phyloP scores from a whole-genome alignment of 306 rosid genomes.

The Cucurbita ficifolia region DNA sequence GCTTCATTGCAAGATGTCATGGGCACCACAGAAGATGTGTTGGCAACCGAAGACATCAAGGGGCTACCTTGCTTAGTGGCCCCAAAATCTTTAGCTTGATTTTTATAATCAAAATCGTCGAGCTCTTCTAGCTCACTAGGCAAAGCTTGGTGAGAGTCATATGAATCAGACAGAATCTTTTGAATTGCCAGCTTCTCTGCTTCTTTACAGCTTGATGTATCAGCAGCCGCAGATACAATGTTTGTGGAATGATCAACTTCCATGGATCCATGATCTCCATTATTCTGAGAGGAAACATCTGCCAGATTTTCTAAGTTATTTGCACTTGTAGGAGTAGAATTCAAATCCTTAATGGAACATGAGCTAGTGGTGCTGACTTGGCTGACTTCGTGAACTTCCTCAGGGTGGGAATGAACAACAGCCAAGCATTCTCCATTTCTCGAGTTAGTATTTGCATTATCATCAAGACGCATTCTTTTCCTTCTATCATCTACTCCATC shows the following conservation, averaged over 20 bases:
- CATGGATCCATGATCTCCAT: conserved; percentile 24
- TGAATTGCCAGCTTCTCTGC: conserved; percentile 60
- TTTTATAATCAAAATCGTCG: conserved; percentile 28
- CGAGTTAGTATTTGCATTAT: conserved; percentile 22
- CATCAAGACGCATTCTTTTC: conserved; percentile 59
- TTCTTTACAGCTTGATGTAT: conserved; percentile 37
- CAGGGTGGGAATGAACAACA: conserved; percentile 12
- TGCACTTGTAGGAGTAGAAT: neutral
- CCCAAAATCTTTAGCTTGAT: conserved; percentile 32
- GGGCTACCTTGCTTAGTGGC: conserved; percentile 15
- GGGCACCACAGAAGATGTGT: conserved; percentile 16
- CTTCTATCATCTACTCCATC: conserved; percentile 31
- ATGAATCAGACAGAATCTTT: conserved; percentile 50
- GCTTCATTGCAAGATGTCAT: conserved; percentile 22
- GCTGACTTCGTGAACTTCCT: conserved; percentile 35
- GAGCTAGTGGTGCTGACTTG: conserved; percentile 29
- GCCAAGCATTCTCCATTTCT: conserved; percentile 25
- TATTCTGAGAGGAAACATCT: conserved; percentile 27
- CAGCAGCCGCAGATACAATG: conserved; percentile 11
- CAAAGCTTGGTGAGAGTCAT: conserved; percentile 32
- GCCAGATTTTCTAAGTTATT: conserved; percentile 18
- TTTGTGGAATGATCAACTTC: conserved; percentile 14
- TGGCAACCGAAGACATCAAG: conserved; percentile 22
- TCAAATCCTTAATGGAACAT: conserved; percentile 23
- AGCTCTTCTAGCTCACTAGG: conserved; percentile 65